Base-by-base conservation (phyloP, 306 rosid species). In the Oxytropis ochrocephala region DNA sequence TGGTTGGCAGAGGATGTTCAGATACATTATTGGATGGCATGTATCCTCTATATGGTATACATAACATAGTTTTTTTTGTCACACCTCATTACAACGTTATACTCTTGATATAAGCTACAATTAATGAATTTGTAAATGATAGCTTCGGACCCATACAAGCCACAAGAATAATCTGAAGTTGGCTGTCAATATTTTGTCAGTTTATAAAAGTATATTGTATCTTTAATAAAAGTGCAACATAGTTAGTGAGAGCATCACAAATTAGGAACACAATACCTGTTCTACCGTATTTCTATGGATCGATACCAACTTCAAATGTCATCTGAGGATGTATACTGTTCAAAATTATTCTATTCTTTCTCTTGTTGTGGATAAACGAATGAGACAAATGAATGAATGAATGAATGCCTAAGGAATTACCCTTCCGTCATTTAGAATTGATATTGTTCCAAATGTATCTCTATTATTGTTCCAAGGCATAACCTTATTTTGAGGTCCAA, bases 71-170 rank as follows among this genome's bases (percentile, higher is more conserved):
- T 52, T 57, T 56, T 46, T 69, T 64, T 64, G 52, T 60, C 29
- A n/a, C 67, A 67, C 21, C 35, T 18, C 76, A 16, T 55, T 63
- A 46, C 53, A 62, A 63, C 51, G 76, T 63, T 64, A 67, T 50
- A 41, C 36, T 29, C 65, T 51, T 13, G 77, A 77, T 56, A 77
- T 56, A 47, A 60, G 59, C 69, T 76, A 61, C 76, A 57, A 38
- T 43, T 24, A 52, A 36, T 58, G 79, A 70, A 57, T 42, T 32
- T 64, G 76, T 64, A 70, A 16, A 51, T 16, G 53, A 53, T 57
- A 49, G 44, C 10, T 16, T 56, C 32, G 60, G 43, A 33, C 36
- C 11, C 35, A 33, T 13, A 41, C 29, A 73, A 19, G 69, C 64
- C 43, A 53, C 52, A 61, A 71, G 44, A 48, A 54, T 13, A 44